Percentiles rank a stretch among this genome's conserved stretches.
Conservation (phyloP, 257 asterid species). For the Solanum infundibuliforme region DNA sequence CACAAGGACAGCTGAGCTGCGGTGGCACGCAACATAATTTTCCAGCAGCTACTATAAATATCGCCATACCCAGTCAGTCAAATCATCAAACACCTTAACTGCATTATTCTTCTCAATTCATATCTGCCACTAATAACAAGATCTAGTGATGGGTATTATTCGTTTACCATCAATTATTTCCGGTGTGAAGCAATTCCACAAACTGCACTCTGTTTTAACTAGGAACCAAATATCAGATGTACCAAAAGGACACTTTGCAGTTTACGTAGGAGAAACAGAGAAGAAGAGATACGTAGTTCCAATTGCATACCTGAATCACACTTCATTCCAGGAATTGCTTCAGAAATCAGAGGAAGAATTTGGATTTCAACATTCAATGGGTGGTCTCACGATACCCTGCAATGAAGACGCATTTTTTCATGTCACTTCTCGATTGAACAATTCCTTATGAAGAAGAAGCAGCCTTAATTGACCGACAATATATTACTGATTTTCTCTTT, state of each 20-base stretch:
- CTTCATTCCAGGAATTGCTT: neutral
- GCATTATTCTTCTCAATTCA: neutral
- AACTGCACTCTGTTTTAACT: constrained; percentile 5
- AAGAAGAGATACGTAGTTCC: constrained; percentile 5
- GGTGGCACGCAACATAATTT: neutral
- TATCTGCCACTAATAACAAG: neutral
- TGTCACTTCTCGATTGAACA: constrained; percentile 4
- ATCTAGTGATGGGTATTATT: constrained; percentile 16
- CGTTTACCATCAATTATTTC: constrained; percentile 14
- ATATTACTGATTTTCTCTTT: neutral
- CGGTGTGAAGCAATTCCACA: constrained; percentile 12
- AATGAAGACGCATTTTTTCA: neutral
- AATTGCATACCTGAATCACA: neutral
- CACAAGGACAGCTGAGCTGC: neutral
- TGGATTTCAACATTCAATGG: constrained; percentile 10
- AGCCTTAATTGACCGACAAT: neutral
- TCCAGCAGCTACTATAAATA: neutral
- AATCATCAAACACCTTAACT: neutral
- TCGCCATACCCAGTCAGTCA: neutral
- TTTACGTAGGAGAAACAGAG: neutral
- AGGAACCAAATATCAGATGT: neutral
- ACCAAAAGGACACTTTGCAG: constrained; percentile 8
- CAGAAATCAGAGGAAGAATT: constrained; percentile 3
- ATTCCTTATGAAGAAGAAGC: neutral
- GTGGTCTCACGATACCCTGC: constrained; percentile 6